Percentiles rank a stretch among this genome's conserved stretches.
Conservation (phyloP, 495 filamentous ascomycete species). For the Apodospora peruviana region DNA sequence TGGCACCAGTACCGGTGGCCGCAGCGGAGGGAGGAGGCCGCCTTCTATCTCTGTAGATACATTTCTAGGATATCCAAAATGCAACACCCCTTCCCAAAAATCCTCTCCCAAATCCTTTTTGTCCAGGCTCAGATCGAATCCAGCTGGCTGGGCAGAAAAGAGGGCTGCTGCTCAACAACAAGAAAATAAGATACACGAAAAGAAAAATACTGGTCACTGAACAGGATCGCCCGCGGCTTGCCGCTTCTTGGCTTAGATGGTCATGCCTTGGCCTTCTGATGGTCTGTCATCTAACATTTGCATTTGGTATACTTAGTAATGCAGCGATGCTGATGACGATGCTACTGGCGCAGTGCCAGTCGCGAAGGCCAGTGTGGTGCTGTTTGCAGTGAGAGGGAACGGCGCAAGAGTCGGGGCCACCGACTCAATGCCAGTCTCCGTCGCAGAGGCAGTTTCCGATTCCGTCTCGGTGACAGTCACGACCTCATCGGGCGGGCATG, state of each 20-base stretch:
- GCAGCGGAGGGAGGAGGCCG: too few species aligned
- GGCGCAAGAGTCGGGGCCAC: constrained; percentile 25
- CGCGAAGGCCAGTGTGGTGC: constrained; percentile 9
- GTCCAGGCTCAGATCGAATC: too few species aligned
- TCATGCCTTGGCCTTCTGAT: not conserved
- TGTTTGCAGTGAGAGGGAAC: constrained; percentile 24
- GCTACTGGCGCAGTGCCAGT: constrained; percentile 1
- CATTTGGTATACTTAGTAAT: not conserved
- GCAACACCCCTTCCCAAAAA: too few species aligned
- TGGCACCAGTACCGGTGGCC: too few species aligned
- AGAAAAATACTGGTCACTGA: not conserved
- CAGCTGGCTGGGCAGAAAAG: not conserved
- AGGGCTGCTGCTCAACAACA: not conserved
- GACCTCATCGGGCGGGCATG: constrained; percentile 27
- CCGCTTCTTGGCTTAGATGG: too few species aligned
- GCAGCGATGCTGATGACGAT: not conserved
- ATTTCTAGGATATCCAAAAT: too few species aligned
- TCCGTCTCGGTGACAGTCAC: constrained; percentile 16
- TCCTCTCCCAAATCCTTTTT: too few species aligned
- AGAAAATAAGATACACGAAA: not conserved
- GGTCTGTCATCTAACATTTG: not conserved
- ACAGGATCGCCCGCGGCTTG: too few species aligned
- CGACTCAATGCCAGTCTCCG: not conserved
- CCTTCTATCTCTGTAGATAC: too few species aligned
- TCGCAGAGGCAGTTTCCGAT: not conserved